Percentiles rank a stretch among this genome's conserved stretches.
Conservation (phyloP, 148 eudicot species). For the Vaccinium myrtillus region DNA sequence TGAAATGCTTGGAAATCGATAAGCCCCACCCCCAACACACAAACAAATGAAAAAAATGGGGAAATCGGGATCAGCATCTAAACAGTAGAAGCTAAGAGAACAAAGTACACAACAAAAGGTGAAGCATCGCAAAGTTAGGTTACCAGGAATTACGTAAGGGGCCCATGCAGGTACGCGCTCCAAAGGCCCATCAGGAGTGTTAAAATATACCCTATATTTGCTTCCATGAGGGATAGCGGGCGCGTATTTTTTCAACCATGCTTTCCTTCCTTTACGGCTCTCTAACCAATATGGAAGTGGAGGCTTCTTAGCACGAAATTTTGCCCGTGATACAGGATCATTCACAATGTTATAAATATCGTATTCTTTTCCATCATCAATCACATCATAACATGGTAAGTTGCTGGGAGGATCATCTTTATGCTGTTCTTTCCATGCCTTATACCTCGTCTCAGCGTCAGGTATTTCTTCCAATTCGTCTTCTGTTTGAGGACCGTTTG, state of each 20-base stretch:
- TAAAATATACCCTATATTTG: slow-evolving; percentile 91
- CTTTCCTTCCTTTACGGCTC: slow-evolving; percentile 90
- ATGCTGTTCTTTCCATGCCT: slow-evolving; percentile 82
- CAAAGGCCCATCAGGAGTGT: slow-evolving; percentile 88
- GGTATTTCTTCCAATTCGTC: slow-evolving; percentile 90
- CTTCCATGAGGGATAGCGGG: slow-evolving; percentile 89
- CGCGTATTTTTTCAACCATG: slow-evolving; percentile 82
- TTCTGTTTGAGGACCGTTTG: slow-evolving; percentile 91
- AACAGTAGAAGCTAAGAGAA: not conserved
- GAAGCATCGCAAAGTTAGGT: slow-evolving; percentile 21
- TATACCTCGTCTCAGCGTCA: slow-evolving; percentile 83
- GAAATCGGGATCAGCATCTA: not conserved
- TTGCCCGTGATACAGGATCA: slow-evolving; percentile 78
- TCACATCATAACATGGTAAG: slow-evolving; percentile 74
- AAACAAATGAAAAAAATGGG: not conserved
- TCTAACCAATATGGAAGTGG: slow-evolving; percentile 95
- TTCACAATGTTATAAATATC: slow-evolving; percentile 60
- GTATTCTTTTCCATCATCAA: slow-evolving; percentile 70
- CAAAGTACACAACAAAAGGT: not conserved
- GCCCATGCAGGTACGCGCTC: slow-evolving; percentile 99
- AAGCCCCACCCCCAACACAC: not conserved
- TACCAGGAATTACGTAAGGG: slow-evolving; percentile 90
- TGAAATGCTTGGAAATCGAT: not conserved
- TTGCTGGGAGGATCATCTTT: slow-evolving; percentile 88
- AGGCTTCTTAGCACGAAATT: slow-evolving; percentile 72